Conservation (phyloP, 768 basidiomycete genomes). For the Exsudoporus frostii region DNA sequence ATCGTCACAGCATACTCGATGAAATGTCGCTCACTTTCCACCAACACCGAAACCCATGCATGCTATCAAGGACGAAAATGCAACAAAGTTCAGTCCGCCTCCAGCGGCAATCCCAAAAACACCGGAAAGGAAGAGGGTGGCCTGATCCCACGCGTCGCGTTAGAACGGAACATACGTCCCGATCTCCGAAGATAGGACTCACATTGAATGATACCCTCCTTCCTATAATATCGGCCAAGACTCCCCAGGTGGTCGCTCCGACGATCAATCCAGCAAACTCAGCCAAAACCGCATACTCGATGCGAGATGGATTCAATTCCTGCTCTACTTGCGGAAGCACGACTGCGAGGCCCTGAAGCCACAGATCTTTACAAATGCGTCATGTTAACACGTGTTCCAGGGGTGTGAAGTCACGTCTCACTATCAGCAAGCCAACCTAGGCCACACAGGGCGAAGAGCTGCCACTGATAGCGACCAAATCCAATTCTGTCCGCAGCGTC, state of each 20-base stretch:
- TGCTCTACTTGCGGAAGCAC: conserved; percentile 43
- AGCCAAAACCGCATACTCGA: conserved; percentile 46
- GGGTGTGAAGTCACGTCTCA: conserved; percentile 21
- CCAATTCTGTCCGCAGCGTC: conserved; percentile 37
- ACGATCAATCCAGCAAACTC: conserved; percentile 49
- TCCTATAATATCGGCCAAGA: conserved; percentile 48
- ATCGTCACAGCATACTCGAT: conserved; percentile 13
- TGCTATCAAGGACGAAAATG: conserved; percentile 44
- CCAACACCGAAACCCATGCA: conserved; percentile 50
- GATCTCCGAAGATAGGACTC: neutral
- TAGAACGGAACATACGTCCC: neutral
- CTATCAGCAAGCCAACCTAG: conserved; percentile 51
- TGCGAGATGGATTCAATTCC: conserved; percentile 40
- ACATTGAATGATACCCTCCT: conserved; percentile 45
- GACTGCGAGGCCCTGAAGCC: conserved; percentile 48
- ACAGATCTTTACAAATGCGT: conserved; percentile 22
- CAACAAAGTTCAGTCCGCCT: conserved; percentile 43
- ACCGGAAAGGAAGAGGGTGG: conserved; percentile 37
- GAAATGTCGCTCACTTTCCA: conserved; percentile 42
- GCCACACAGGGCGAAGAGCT: conserved; percentile 46
- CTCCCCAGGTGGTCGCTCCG: conserved; percentile 48
- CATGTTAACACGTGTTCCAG: conserved; percentile 23
- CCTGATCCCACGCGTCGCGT: conserved; percentile 11
- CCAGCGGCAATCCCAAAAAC: conserved; percentile 52
- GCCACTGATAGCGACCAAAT: conserved; percentile 47